A percentile compares a stretch with the other conserved stretches of the same genome.
Conservation (phyloP, 805 yeast genomes). For the Candida tibetensis region DNA sequence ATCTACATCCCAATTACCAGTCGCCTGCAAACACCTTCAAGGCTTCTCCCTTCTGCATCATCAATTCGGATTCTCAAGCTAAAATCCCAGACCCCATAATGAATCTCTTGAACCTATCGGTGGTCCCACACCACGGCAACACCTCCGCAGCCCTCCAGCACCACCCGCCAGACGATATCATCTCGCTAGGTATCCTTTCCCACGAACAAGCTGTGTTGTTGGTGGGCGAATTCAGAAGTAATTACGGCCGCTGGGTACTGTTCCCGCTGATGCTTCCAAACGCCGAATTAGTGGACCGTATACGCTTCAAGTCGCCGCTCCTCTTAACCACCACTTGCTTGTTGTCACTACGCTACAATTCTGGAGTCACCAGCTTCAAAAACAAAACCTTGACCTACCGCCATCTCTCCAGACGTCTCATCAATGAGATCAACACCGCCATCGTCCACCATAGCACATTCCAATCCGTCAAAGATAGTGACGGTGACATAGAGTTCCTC, state of each 20-base stretch:
- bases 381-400: constrained; percentile 33
- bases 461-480: constrained; percentile 13
- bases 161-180: constrained; percentile 41
- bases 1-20: constrained; percentile 23
- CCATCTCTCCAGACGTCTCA: constrained; percentile 44
- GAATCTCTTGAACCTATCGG: constrained; percentile 20
- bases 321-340: constrained; percentile 67
- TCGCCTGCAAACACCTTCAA: constrained; percentile 36
- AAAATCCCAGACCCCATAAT: constrained; percentile 36
- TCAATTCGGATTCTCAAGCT: too few relatives aligned
- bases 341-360: constrained; percentile 53
- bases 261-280: constrained; percentile 56
- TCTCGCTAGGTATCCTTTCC: constrained; percentile 49
- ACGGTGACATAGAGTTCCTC: constrained; percentile 52
- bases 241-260: constrained; percentile 77
- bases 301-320: constrained; percentile 54
- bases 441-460: constrained; percentile 32
- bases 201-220: constrained; percentile 47
- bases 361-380: constrained; percentile 20
- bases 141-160: constrained; percentile 12
- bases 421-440: constrained; percentile 47
- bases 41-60: constrained; percentile 45
- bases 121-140: neutral
- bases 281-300: constrained; percentile 45
- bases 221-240: constrained; percentile 56